Evolutionary conservation across 2,329 filamentous ascomycete genomes (phyloP), one percentile per base, ranked within the genome.

Genomic region (Ophiostoma triangulosporum): DNA sequence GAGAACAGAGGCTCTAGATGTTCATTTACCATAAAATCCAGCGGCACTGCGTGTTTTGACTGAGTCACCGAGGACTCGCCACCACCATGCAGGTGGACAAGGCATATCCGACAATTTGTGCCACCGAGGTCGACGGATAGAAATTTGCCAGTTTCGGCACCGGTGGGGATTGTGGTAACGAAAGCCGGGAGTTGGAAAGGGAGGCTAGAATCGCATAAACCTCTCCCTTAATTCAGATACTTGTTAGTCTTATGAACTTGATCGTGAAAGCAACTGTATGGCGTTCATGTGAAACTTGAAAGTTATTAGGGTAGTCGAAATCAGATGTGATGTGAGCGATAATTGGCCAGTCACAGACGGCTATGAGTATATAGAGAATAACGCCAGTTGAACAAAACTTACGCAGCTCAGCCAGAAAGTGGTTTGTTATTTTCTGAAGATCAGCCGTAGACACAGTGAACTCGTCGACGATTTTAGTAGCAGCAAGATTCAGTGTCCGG

Each of bases 21-120:
- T 68, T 88, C 82, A 43, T 89, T 86, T 40, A 86, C 78, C 91
- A 96, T 96, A 65, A 97, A 75, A 60, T 91, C 78, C 59, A 80
- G 83, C 7, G 93, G 93, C 55, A 97, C 94, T 56, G 88, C 79
- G 57, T 94, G 86, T 71, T 97, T 97, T 69, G 81, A 87, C 72
- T 88, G 93, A 51, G 84, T 91, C 62, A 97, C 79, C 68, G 86
- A 86, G 73, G 95, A 97, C 55, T 88, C 95, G 62, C 84, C 88
- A 70, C 97, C 87, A 63, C 93, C 93, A 66, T 95, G 88, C 56
- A 98, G 76, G 62, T 87, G 79, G 63, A 97, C 85, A 48, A 89
- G 95, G 72, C 93, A 97, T 63, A 97, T 91, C 62, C 91, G 86
- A 70, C 96, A 95, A 72, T 98, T 97, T 60, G 91, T 98, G 63